phyloP scores from a whole-genome alignment of 805 yeast genomes.

The Candida coleopterorum region DNA sequence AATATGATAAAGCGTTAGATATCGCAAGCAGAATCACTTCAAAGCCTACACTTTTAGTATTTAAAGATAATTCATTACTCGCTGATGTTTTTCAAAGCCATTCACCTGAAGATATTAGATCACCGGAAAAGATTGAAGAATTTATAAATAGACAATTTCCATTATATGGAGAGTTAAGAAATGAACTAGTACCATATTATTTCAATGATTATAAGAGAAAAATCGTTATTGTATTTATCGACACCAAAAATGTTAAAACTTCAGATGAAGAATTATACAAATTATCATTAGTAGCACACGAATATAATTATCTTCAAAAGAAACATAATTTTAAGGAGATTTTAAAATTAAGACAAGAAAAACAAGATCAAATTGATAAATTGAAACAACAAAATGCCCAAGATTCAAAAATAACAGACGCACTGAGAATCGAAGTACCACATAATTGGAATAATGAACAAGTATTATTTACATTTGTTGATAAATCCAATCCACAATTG shows the following conservation, averaged over 20 bases:
- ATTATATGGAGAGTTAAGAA: slow-evolving; percentile 47
- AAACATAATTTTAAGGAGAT: slow-evolving; percentile 35
- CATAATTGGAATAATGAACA: slow-evolving; percentile 41
- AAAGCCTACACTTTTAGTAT: slow-evolving; percentile 57
- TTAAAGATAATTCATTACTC: slow-evolving; percentile 52
- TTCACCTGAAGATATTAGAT: slow-evolving; percentile 61
- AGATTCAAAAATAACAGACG: slow-evolving; percentile 40
- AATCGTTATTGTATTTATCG: slow-evolving; percentile 47
- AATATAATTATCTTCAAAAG: slow-evolving; percentile 42
- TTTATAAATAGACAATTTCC: slow-evolving; percentile 53
- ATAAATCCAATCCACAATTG: slow-evolving; percentile 33
- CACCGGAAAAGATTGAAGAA: slow-evolving; percentile 39
- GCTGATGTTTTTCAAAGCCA: slow-evolving; percentile 55
- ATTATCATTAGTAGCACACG: slow-evolving; percentile 44
- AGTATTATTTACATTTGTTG: slow-evolving; percentile 47
- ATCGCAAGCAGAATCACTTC: slow-evolving; percentile 51
- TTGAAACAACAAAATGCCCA: slow-evolving; percentile 39
- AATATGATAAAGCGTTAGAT: slow-evolving; percentile 43
- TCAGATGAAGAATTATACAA: slow-evolving; percentile 32
- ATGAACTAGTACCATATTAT: slow-evolving; percentile 27
- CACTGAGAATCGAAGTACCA: slow-evolving; percentile 47
- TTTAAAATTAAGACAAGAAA: slow-evolving; percentile 24
- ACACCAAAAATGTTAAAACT: slow-evolving; percentile 30
- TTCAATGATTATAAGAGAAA: slow-evolving; percentile 39
- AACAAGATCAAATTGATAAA: slow-evolving; percentile 38